Base-by-base conservation (phyloP, 1,284 basidiomycete genomes). In the Cutaneotrichosporon sp. region DNA sequence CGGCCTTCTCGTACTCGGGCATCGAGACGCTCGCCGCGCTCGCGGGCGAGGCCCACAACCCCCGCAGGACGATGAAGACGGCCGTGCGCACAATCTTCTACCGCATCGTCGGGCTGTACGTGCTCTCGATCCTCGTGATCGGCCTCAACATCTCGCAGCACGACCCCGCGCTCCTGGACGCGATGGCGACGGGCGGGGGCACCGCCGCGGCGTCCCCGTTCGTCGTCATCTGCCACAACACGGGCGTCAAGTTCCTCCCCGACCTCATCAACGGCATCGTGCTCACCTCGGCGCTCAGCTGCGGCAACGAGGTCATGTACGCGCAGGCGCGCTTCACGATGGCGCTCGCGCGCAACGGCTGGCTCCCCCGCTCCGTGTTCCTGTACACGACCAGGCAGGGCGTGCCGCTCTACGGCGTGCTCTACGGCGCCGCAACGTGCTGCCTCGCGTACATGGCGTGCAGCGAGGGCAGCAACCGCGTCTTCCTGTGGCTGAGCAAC, bases 151-250 rank as follows among this genome's bases (percentile, higher is more conserved):
- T 92, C 24, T 22, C n/a, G 20, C 60, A 62, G 51, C 20, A 52
- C 82, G 82, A 67, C 25, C 60, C 82, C 77, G 22, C 72, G 71
- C 60, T 62, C 11, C 74, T 84, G 33, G 69, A 78, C 0, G 76
- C 83, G n/a, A 84, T 92, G 27, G 77, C 83, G 62, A 79, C 89
- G 52, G 74, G 73, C 56, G 83, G 67, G 47, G 68, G 84, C 18
- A 88, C 85, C 33, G 90, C 90, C 49, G 84, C 86, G 4, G 84
- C 85, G 3, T 90, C 88, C 13, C 91, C 90, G 0, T 92, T 91
- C 75, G 90, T 92, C 62, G 89, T 92, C 67, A 90, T 73, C 56
- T 73, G 74, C 66, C 71, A 84, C 67, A 84, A 82, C 43, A 87
- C 89, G 2, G 87, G 89, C 33, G 92, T 93, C 78, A 86, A 85